A percentile compares a stretch with the other conserved stretches of the same genome.
phyloP scores from a whole-genome alignment of 2,329 filamentous ascomycete species.

The Fusarium tjaetaba region DNA sequence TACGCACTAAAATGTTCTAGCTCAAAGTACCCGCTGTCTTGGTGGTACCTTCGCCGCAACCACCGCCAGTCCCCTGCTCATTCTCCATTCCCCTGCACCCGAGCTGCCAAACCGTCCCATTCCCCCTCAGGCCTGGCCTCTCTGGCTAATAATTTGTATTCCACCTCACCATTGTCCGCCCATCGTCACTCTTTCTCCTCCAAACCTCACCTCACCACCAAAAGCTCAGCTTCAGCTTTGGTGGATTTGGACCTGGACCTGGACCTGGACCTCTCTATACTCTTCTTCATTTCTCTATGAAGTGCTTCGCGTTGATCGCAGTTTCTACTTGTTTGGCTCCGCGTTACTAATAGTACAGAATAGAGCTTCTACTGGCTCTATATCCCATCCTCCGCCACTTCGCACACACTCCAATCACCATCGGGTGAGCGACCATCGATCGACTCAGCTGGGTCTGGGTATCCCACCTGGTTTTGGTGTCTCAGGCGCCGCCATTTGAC shows the following conservation, averaged over 20 bases:
- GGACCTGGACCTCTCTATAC: background rate
- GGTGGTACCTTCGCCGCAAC: slow-evolving; percentile 29
- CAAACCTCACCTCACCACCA: slow-evolving; percentile 17
- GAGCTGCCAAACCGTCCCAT: slow-evolving; percentile 42
- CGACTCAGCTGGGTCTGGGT: slow-evolving; percentile 39
- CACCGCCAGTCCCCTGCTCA: slow-evolving; percentile 32
- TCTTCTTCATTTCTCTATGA: slow-evolving; percentile 31
- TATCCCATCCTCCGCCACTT: background rate
- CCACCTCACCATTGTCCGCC: slow-evolving; percentile 19
- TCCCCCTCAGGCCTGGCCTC: slow-evolving; percentile 11
- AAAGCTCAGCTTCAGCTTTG: slow-evolving; percentile 13
- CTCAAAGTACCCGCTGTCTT: slow-evolving; percentile 28
- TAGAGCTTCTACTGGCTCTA: slow-evolving; percentile 4
- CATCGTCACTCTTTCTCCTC: slow-evolving; percentile 31
- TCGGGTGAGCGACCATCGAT: slow-evolving; percentile 25
- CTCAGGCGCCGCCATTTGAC: slow-evolving; percentile 30
- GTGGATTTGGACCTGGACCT: slow-evolving; percentile 2
- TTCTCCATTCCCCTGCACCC: slow-evolving; percentile 35
- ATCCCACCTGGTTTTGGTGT: slow-evolving; percentile 36
- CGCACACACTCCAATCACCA: slow-evolving; percentile 17
- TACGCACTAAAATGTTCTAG: slow-evolving; percentile 12
- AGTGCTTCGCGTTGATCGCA: slow-evolving; percentile 43
- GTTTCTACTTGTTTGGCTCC: slow-evolving; percentile 23
- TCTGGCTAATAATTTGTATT: slow-evolving; percentile 35
- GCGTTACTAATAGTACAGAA: slow-evolving; percentile 39